These are phyloP conservation scores for Carex parvula DNA, from an alignment of 176 grass and related monocot species.

Conservation along the genomic window DNA sequence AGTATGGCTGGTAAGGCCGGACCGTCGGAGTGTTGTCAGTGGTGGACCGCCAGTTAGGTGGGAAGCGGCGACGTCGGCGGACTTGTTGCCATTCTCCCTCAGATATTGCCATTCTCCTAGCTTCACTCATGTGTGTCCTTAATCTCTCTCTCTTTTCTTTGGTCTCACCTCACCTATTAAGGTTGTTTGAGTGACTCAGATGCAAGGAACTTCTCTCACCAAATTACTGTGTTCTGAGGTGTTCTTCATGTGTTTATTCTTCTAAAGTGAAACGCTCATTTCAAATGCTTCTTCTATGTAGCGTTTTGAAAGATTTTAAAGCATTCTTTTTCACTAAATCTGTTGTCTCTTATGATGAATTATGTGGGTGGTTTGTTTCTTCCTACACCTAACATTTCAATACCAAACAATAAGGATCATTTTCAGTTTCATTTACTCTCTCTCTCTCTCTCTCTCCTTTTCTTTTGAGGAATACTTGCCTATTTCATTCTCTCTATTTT, in stretches of 20 bases:
- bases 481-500: background rate
- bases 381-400: background rate
- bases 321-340: background rate
- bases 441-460: background rate
- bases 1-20: too few species aligned
- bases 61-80: too few species aligned
- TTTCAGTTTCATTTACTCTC: background rate
- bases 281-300: background rate
- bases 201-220: background rate
- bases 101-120: too few species aligned
- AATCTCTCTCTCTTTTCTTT: too few species aligned
- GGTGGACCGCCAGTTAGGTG: too few species aligned
- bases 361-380: conserved; percentile 7
- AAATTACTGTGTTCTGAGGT: background rate
- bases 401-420: background rate
- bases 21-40: too few species aligned
- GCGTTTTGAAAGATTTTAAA: background rate
- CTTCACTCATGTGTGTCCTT: too few species aligned
- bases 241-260: background rate
- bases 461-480: background rate
- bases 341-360: background rate
- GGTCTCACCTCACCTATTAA: background rate
- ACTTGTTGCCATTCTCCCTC: too few species aligned
- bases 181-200: background rate
- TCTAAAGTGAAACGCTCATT: conserved; percentile 17